phyloP scores from a whole-genome alignment of 495 filamentous ascomycete species.

The Trichoderma reesei region DNA sequence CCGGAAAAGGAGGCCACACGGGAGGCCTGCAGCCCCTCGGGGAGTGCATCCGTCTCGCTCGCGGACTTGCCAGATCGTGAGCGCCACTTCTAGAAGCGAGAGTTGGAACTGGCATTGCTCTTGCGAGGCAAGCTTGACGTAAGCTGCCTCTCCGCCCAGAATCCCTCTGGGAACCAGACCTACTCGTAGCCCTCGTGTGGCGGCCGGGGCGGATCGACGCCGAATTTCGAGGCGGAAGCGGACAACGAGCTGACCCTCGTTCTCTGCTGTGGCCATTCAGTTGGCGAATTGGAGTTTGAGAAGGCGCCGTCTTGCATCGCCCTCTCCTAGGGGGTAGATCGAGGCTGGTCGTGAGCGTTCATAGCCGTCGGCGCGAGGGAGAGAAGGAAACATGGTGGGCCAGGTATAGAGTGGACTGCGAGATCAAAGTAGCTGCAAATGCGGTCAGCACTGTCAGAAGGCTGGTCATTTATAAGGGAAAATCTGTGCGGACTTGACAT shows the following conservation, averaged over 20 bases:
- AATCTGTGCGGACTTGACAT: background rate
- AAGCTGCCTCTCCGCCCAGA: constrained; percentile 43
- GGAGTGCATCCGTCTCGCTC: background rate
- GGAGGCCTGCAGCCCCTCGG: background rate
- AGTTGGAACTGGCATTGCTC: constrained; percentile 19
- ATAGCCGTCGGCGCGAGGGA: background rate
- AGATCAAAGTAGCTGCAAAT: background rate
- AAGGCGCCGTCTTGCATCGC: constrained; percentile 1
- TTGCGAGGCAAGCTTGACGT: constrained; percentile 8
- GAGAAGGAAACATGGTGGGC: background rate
- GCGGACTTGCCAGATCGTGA: constrained; percentile 23
- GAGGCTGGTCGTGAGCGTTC: background rate
- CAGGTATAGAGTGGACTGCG: background rate
- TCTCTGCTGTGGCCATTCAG: background rate
- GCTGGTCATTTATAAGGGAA: background rate
- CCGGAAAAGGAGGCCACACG: background rate
- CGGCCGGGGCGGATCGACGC: constrained; percentile 38
- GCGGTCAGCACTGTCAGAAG: background rate
- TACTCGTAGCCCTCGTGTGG: constrained; percentile 40
- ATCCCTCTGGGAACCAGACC: constrained; percentile 48
- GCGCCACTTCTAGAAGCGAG: constrained; percentile 28
- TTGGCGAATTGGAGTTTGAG: background rate
- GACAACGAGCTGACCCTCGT: background rate
- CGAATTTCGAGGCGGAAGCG: background rate
- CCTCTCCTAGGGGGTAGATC: background rate